Base-by-base conservation (phyloP, 2,329 filamentous ascomycete genomes). In the Magnaporthiopsis rhizophila region DNA sequence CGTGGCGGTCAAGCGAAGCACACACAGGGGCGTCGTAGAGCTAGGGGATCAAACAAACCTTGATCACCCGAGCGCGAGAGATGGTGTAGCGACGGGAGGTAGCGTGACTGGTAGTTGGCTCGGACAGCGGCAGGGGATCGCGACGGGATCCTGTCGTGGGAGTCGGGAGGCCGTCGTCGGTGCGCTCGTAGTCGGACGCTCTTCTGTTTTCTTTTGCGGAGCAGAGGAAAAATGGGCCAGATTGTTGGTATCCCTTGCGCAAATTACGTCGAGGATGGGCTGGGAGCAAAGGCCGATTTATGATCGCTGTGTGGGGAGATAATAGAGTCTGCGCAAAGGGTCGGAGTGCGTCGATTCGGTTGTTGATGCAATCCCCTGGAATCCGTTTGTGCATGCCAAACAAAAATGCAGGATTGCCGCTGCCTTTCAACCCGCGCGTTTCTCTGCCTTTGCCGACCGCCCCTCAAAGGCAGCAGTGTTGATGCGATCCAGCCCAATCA, bases 401-500 rank as follows among this genome's bases (percentile, higher is more conserved):
- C 38, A 45, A 45, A 45, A 15, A 18, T 24, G 45, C n/a, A 24
- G 45, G 45, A 53, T 53, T 21, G 45, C 21, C 45, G 45, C 45
- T 24, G n/a, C 45, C 21, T 24, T 13, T 15, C 45, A 53, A 53
- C 8, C 45, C 21, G 21, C 18, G 21, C n/a, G 18, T 24, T 53
- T 53, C 45, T 53, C 38, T 53, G n/a, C 45, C 45, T 11, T 53
- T 24, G 18, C 21, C 45, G 45, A n/a, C 45, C 45, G 45, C 45
- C 45, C 45, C 45, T 53, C 21, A 24, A 53, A 21, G 21, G 45
- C 45, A 24, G 45, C 45, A 53, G 45, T 58, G 57, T 58, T 58
- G 57, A 58, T 58, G 57, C 24, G 57, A 58, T 26, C 12, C 13
- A 28, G 62, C 62, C 62, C 62, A 63, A 63, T 57, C 62, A 63